Base-by-base conservation (phyloP, 2,329 filamentous ascomycete genomes). In the Fusarium sulawesiense region DNA sequence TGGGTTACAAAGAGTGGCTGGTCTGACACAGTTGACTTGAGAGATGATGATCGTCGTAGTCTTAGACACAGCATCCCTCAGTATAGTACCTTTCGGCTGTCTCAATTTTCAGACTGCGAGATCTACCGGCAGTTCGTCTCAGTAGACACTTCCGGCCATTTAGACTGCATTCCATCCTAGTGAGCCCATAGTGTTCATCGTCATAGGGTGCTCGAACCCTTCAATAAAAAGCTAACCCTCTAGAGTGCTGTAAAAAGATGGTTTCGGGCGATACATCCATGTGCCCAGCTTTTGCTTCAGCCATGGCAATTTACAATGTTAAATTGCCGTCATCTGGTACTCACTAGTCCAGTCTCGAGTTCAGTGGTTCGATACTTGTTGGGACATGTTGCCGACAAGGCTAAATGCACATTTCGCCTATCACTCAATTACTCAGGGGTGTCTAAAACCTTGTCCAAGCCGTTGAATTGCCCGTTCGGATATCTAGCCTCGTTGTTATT, bases 61-160 rank as follows among this genome's bases (percentile, higher is more conserved):
- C 50, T 60, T 34, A 56, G 48, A 59, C 53, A 54, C 21, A 14
- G 6, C 68, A 47, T 71, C 61, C 51, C 68, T 49, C 18, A 16
- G 37, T 3, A 27, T 27, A 27, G 27, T 27, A 42, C 49, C 29
- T 47, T 29, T 10, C 30, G 20, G 20, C n/a, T 69, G 64, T 66
- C 56, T 71, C 42, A 53, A 23, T 54, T 54, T 37, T 34, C 40
- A 41, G 45, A 23, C 45, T 45, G 29, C 40, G 29, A 29, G 46
- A 44, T 62, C 44, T 21, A 41, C 16, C 29, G 49, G 18, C n/a
- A 42, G 23, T 53, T 23, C 25, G 40, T 46, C 27, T 29, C 46
- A 21, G 42, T 29, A 16, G 25, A 23, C 20, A 40, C 32, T 41
- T 46, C 45, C 41, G 27, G 20, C 45, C 41, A 50, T 51, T 66